Base-by-base conservation (phyloP, 2,329 filamentous ascomycete genomes). In the Ilyonectria mors-panacis region DNA sequence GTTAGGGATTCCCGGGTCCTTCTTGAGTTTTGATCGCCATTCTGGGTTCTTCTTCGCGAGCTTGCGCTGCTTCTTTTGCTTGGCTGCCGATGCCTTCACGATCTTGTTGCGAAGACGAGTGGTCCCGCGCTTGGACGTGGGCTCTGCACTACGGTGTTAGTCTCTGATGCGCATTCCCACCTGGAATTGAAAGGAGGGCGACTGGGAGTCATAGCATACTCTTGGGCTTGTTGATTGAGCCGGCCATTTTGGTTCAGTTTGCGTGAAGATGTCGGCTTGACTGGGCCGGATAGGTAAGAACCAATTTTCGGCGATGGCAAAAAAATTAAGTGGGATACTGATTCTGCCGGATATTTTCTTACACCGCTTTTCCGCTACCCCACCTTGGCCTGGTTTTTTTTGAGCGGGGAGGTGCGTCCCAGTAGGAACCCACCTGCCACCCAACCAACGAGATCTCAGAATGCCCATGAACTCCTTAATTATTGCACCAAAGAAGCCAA, bases 1-100 rank as follows among this genome's bases (percentile, higher is more conserved):
- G 79, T 98, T 99, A 45, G 96, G 96, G 69, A 99, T 98, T 55
- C 96, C 96, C 26, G 95, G 96, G 77, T 99, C 96, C 85, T 98
- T 99, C 89, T 98, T 98, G 74, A 97, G 81, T 81, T 94, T 93
- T 66, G 94, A 95, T 75, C 93, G 91, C 94, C 96, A 98, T 93
- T 97, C 91, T 37, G 96, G 95, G 81, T 98, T 97, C 89, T 97
- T 94, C 86, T 97, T 98, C 63, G 93, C 94, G 63, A 91, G 86
- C 86, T 97, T 98, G 78, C 91, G 92, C 69, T 91, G 85, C 83
- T 99, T 99, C 79, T 91, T 91, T 83, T 97, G 94, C 86, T 99
- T 99, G 69, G 93, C 91, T 47, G 89, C 89, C 59, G 95, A 94
- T 23, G 93, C 92, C 84, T 99, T 99, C 80, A 97, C 90, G 82